Evolutionary conservation across 169 alveolate genomes (phyloP), one percentile per base, ranked within the genome.

Genomic region (Plasmodium vinckei): DNA sequence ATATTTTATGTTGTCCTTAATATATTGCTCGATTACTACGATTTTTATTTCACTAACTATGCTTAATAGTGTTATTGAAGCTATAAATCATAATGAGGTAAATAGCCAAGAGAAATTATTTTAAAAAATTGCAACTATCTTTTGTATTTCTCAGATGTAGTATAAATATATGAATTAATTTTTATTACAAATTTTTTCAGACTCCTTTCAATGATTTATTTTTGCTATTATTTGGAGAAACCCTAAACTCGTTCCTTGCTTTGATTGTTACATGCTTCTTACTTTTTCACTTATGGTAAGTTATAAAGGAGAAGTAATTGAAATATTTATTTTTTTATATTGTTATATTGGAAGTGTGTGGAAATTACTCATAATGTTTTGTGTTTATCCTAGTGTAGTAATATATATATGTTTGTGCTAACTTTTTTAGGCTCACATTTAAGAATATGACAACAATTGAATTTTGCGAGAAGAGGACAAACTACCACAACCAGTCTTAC

Each of bases 391-490:
- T n/a, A n/a, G n/a, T n/a, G n/a, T n/a, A n/a, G 39, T 23, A 44
- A n/a, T 61, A 47, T n/a, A n/a, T n/a, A 21, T 68, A 27, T 60
- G 60, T 73, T 57, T 60, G 17, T 59, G 59, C 21, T 63, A 57
- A n/a, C 23, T 57, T 25, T 49, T 23, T 46, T 42, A 77, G 86
- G 89, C 90, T 93, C 39, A 90, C 93, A 84, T 27, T 87, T 54
- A 92, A 87, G 72, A 95, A 94, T 12, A 84, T 92, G 91, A 96
- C 98, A 12, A 95, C 98, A n/a, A 94, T 96, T 25, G 98, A 96
- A 68, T 94, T 95, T 82, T 94, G 97, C 79, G 98, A 96, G 89
- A 96, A 96, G 90, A 93, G 91, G 64, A 77, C 94, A 47, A 82
- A 70, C 70, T 84, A 70, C 75, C 89, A 46, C 15, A 79, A 79